phyloP scores from a whole-genome alignment of 202 grass and related monocot species.

The Carex arenaria region DNA sequence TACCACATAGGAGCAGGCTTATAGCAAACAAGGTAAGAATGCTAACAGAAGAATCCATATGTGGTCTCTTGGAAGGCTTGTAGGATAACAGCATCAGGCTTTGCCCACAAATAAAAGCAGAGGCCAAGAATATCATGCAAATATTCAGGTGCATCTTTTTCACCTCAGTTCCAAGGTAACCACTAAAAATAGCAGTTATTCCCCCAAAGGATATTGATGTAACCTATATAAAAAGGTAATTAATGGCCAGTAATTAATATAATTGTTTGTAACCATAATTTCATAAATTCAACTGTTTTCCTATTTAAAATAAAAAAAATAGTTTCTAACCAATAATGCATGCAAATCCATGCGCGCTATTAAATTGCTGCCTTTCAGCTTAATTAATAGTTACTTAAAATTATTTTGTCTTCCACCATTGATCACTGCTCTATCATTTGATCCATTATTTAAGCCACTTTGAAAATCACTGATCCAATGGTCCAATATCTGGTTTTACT shows the following conservation, averaged over 20 bases:
- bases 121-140: neutral
- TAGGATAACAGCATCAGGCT: constrained; percentile 12
- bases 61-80: neutral
- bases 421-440: too few species aligned
- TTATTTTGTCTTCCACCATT: too few species aligned
- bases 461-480: too few species aligned
- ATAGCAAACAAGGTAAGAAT: neutral
- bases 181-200: constrained; percentile 1
- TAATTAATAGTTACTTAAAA: neutral
- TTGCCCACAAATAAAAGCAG: neutral
- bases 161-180: neutral
- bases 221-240: neutral
- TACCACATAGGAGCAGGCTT: neutral
- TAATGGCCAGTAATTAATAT: neutral
- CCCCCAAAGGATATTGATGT: constrained; percentile 8
- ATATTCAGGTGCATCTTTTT: constrained; percentile 1
- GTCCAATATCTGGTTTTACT: too few species aligned
- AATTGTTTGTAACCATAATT: neutral
- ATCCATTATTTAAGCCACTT: too few species aligned
- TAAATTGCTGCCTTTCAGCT: neutral
- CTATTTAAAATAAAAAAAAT: neutral
- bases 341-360: neutral
- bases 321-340: neutral
- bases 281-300: neutral
- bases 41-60: neutral